Evolutionary conservation across 2,329 filamentous ascomycete species (phyloP).

Genomic region (Colletotrichum cordylinicola): DNA sequence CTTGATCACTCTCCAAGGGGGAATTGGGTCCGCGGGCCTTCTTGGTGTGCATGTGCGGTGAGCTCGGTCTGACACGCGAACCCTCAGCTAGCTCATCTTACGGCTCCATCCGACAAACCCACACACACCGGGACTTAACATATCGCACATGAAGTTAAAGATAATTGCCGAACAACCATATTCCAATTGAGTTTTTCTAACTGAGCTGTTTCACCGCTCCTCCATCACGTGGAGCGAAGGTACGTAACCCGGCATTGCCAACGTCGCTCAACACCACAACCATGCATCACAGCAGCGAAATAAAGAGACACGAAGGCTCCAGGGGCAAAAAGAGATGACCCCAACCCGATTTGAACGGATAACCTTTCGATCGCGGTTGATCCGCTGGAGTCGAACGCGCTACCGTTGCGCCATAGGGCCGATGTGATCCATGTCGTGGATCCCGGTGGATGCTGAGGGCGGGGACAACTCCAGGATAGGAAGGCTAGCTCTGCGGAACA

Average conservation of each 20-base stretch:
- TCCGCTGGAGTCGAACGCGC: constrained; percentile 15
- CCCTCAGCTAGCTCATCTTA: neutral
- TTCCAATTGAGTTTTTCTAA: neutral
- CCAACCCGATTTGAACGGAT: constrained; percentile 12
- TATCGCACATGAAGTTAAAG: neutral
- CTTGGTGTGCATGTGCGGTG: neutral
- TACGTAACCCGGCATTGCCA: neutral
- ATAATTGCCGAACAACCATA: neutral
- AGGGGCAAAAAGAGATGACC: neutral
- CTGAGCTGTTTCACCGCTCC: neutral
- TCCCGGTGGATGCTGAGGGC: neutral
- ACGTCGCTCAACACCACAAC: neutral
- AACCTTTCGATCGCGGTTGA: constrained; percentile 15
- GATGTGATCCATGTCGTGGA: neutral
- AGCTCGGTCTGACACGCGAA: neutral
- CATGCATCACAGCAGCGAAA: neutral
- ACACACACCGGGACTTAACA: neutral
- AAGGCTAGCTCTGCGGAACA: neutral
- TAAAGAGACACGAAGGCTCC: neutral
- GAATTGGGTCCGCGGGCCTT: accelerated
- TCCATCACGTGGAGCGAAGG: neutral
- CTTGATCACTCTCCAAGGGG: neutral
- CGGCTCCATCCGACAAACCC: neutral
- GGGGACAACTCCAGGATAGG: neutral
- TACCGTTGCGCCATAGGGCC: constrained; percentile 15